Percentiles rank a stretch among this genome's conserved stretches.
Evolutionary conservation across 331 rosid species (phyloP).

Genomic region (Malus hybrid): DNA sequence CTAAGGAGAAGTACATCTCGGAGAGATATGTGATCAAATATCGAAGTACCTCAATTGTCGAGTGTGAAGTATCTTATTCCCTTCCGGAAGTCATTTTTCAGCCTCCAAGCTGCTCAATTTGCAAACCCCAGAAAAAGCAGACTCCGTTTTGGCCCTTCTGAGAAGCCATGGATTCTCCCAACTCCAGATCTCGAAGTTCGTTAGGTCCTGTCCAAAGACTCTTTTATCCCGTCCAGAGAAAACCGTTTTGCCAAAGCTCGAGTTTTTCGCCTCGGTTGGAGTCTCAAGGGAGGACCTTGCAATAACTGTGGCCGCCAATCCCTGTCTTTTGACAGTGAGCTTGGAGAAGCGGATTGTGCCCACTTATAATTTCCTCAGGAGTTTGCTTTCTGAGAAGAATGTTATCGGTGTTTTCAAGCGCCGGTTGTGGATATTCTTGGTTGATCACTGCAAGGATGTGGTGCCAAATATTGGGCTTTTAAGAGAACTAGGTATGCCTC

Average conservation of each 20-base stretch:
- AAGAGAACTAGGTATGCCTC: not conserved
- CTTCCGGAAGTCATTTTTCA: too few species aligned
- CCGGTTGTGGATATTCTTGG: not conserved
- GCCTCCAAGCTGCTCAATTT: not conserved
- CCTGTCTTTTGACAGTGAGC: not conserved
- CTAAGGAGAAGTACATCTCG: accelerated
- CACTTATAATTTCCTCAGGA: not conserved
- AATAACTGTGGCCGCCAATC: not conserved
- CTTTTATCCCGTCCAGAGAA: not conserved
- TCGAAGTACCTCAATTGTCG: too few species aligned
- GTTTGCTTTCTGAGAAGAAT: not conserved
- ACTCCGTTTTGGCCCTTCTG: constrained; percentile 1
- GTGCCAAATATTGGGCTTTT: not conserved
- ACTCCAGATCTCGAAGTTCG: not conserved
- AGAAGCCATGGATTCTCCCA: not conserved
- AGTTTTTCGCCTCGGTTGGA: not conserved
- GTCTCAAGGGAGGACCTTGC: not conserved
- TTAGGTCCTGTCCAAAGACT: not conserved
- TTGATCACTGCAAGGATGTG: not conserved
- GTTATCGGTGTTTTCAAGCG: not conserved
- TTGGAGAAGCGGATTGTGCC: constrained; percentile 1
- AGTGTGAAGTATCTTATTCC: too few species aligned
- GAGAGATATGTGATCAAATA: too few species aligned
- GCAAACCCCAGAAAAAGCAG: constrained; percentile 1
- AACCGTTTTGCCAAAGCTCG: constrained; percentile 2